Evolutionary conservation across 2,329 filamentous ascomycete species (phyloP).

Genomic region (Fusarium algeriense): DNA sequence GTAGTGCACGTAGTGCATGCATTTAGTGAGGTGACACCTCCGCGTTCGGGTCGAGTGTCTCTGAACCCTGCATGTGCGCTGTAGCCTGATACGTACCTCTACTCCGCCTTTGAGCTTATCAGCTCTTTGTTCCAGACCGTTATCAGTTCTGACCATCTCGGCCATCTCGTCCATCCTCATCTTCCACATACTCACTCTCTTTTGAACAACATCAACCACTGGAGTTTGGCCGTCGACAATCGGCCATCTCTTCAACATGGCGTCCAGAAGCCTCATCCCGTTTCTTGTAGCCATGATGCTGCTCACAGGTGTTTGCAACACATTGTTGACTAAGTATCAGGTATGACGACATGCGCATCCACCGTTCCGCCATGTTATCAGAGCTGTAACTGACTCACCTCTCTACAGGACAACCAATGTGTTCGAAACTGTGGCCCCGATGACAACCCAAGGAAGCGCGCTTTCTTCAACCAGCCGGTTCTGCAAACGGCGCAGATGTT

Average conservation of each 20-base stretch:
- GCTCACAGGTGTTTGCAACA: slow-evolving; percentile 95
- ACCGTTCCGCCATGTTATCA: not conserved
- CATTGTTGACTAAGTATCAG: slow-evolving; percentile 95
- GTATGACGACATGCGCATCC: slow-evolving; percentile 59
- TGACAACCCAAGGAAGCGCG: slow-evolving; percentile 72
- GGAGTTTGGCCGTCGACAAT: slow-evolving; percentile 5
- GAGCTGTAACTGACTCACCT: slow-evolving; percentile 11
- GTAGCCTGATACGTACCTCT: slow-evolving; percentile 12
- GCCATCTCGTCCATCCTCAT: slow-evolving; percentile 14
- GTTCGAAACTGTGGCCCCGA: slow-evolving; percentile 84
- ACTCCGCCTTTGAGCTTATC: slow-evolving; percentile 37
- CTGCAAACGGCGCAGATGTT: slow-evolving; percentile 99
- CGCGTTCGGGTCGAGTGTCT: slow-evolving; percentile 8
- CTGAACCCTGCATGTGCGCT: slow-evolving; percentile 18
- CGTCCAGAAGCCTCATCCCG: slow-evolving; percentile 78
- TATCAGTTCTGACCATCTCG: slow-evolving; percentile 15
- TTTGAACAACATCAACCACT: slow-evolving; percentile 16
- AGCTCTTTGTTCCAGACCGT: slow-evolving; percentile 36
- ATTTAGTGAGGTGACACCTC: slow-evolving; percentile 20
- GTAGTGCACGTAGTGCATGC: slow-evolving; percentile 6
- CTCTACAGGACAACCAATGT: slow-evolving; percentile 89
- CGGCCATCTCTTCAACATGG: slow-evolving; percentile 65
- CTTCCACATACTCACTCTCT: not conserved
- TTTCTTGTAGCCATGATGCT: slow-evolving; percentile 97
- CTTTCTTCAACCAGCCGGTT: slow-evolving; percentile 92